Evolutionary conservation across 768 basidiomycete species (phyloP), one percentile per base, ranked within the genome.

Genomic region (Trametes meyenii): DNA sequence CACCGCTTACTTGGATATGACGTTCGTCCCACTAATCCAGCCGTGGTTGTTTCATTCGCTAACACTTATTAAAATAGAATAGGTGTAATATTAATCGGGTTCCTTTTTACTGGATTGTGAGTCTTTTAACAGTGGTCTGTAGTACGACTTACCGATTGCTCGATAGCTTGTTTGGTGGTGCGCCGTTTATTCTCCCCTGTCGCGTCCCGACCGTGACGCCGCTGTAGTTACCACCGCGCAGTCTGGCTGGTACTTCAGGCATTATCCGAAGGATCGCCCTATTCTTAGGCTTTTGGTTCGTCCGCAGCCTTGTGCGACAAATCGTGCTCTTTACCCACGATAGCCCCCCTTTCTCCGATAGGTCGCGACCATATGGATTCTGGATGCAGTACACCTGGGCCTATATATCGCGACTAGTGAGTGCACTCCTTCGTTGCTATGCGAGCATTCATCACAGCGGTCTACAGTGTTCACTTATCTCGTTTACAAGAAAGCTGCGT

Each of bases 161-260:
- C 17, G 5, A 36, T 23, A 60, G 58, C 29, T 48, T 60, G 51
- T 60, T 60, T 26, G 58, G 58, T 29, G 58, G 58, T 60, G 14
- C 6, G 26, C 5, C 17, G 16, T 5, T 40, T 38, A 3, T 26
- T 23, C 8, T 4, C 29, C 23, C 29, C 11, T 29, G 16, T 21
- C 2, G 35, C 40, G 11, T 23, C n/a, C 29, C 12, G 58, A 33
- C 11, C 19, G 17, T 21, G 23, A 21, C n/a, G 46, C 13, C 3
- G 16, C 17, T 26, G 1, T n/a, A 59, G 58, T 54, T n/a, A 60
- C 51, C 29, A 39, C 58, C 11, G 58, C 58, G 13, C 58, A 60
- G 51, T 44, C 58, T 1, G 45, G 8, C 10, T 60, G 58, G 58
- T 60, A 60, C 36, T 54, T 48, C 38, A 40, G 19, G 29, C 50